phyloP scores from a whole-genome alignment of 148 eudicot species.

The Nepenthes gracilis region DNA sequence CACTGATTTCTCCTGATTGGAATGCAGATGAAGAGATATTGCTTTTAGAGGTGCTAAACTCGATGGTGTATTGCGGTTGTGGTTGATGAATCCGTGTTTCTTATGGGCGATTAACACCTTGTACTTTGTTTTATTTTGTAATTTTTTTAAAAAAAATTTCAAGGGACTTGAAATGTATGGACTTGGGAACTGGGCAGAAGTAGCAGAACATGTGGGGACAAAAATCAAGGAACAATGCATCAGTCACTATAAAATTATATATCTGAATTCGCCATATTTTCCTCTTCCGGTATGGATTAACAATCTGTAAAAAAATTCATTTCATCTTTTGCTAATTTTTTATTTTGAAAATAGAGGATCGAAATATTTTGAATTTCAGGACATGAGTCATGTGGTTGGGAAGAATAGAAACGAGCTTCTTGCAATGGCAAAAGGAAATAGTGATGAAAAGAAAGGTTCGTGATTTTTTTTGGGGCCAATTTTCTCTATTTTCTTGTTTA shows the following conservation, averaged over 20 bases:
- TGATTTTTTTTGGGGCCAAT: not conserved
- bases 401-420: slow-evolving; percentile 57
- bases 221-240: slow-evolving; percentile 52
- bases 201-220: slow-evolving; percentile 75
- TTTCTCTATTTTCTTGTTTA: slow-evolving; percentile 1
- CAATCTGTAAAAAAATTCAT: not conserved
- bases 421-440: slow-evolving; percentile 59
- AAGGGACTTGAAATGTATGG: slow-evolving; percentile 92
- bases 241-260: slow-evolving; percentile 42
- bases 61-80: not conserved
- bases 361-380: slow-evolving; percentile 24
- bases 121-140: slow-evolving; percentile 1
- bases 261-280: slow-evolving; percentile 52
- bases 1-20: slow-evolving; percentile 59
- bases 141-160: not conserved
- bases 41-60: slow-evolving; percentile 47
- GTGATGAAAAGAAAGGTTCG: slow-evolving; percentile 50
- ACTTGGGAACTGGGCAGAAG: slow-evolving; percentile 67
- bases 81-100: not conserved
- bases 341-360: slow-evolving; percentile 2
- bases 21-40: slow-evolving; percentile 73
- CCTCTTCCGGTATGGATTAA: slow-evolving; percentile 51
- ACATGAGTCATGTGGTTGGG: slow-evolving; percentile 62
- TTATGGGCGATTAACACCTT: not conserved
- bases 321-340: not conserved